A percentile compares a stretch with the other conserved stretches of the same genome.
Conservation (phyloP, 345 rosid species). For the Dipteronia sinensis region DNA sequence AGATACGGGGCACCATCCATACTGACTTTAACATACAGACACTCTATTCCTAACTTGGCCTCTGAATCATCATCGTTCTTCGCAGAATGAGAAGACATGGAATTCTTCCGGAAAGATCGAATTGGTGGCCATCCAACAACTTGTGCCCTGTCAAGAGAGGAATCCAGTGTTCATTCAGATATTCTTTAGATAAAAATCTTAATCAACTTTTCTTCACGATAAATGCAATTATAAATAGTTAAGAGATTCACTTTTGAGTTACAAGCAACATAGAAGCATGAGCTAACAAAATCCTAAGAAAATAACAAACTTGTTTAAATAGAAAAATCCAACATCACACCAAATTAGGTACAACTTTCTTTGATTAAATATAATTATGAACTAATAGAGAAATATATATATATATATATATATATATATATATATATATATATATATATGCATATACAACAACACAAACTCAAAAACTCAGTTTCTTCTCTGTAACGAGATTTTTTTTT, state of each 20-base stretch:
- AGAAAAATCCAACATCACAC: not conserved
- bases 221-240: not conserved
- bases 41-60: slow-evolving; percentile 49
- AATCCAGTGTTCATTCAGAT: not conserved
- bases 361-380: too few species aligned
- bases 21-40: slow-evolving; percentile 73
- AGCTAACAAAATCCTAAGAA: not conserved
- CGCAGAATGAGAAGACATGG: slow-evolving; percentile 61
- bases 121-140: slow-evolving; percentile 93
- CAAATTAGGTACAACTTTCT: not conserved
- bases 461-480: not conserved
- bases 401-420: too few species aligned
- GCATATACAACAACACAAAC: not conserved
- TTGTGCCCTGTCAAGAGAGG: slow-evolving; percentile 50
- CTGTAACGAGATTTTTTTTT: slow-evolving; percentile 5
- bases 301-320: not conserved
- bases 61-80: slow-evolving; percentile 48
- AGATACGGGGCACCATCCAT: slow-evolving; percentile 85
- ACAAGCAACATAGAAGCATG: slow-evolving; percentile 6
- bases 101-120: slow-evolving; percentile 69
- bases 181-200: not conserved
- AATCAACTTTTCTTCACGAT: not conserved
- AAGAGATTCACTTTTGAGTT: not conserved
- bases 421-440: too few species aligned
- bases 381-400: too few species aligned